Percentiles rank a stretch among this genome's conserved stretches.
Conservation (phyloP, 495 filamentous ascomycete species). For the Aspergillus bertholletiae region DNA sequence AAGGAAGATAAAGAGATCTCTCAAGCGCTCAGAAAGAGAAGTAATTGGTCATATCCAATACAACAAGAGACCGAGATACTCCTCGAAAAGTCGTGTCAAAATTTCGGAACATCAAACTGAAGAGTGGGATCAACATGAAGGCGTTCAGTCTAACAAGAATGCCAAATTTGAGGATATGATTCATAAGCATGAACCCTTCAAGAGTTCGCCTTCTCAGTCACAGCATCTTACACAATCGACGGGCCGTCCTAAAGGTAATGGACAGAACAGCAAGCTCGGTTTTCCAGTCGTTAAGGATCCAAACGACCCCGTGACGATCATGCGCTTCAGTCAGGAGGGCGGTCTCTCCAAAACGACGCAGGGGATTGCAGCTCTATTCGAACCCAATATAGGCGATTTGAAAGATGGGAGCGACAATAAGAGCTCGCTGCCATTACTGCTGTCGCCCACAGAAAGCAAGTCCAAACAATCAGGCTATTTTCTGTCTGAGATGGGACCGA, state of each 20-base stretch:
- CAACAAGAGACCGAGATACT: slow-evolving; percentile 22
- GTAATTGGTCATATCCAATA: not conserved
- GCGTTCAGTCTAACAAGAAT: not conserved
- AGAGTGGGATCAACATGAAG: not conserved
- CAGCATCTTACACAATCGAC: slow-evolving; percentile 26
- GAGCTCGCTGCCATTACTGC: slow-evolving; percentile 16
- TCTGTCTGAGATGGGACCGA: slow-evolving; percentile 20
- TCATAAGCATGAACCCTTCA: not conserved
- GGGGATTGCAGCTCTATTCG: slow-evolving; percentile 17
- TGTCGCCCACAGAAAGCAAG: slow-evolving; percentile 20
- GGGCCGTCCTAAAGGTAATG: slow-evolving; percentile 20
- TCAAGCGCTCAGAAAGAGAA: slow-evolving; percentile 12
- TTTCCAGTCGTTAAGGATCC: slow-evolving; percentile 82
- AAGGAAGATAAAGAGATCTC: slow-evolving; percentile 2
- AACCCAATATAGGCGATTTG: slow-evolving; percentile 3
- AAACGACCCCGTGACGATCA: slow-evolving; percentile 58
- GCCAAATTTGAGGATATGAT: not conserved
- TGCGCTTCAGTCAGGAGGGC: slow-evolving; percentile 67
- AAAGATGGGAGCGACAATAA: slow-evolving; percentile 7
- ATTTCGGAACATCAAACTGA: not conserved
- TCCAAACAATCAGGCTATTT: slow-evolving; percentile 14
- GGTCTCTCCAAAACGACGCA: slow-evolving; percentile 36
- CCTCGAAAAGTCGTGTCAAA: not conserved
- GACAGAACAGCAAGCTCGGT: slow-evolving; percentile 39
- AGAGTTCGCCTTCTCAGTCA: slow-evolving; percentile 14